phyloP scores from a whole-genome alignment of 768 basidiomycete species.

The Collybia sp. region DNA sequence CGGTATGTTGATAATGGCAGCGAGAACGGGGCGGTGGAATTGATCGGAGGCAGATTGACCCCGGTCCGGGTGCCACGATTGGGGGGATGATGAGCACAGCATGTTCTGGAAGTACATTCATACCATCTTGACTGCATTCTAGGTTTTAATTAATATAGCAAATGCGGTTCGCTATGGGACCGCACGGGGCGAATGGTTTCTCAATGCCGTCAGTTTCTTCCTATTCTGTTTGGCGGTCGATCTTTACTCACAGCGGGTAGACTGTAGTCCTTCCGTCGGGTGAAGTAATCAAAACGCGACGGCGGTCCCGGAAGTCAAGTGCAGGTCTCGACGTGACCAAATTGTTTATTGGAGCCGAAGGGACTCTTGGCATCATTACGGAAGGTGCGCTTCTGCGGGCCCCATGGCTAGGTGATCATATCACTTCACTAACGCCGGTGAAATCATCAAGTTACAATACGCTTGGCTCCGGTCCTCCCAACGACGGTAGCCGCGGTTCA shows the following conservation, averaged over 20 bases:
- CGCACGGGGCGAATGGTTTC: slow-evolving; percentile 58
- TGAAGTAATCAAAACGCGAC: slow-evolving; percentile 66
- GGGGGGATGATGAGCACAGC: too few species aligned
- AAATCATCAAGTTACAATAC: slow-evolving; percentile 62
- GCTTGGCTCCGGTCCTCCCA: slow-evolving; percentile 76
- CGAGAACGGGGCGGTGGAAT: too few species aligned
- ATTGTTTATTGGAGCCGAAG: too few species aligned
- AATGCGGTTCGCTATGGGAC: slow-evolving; percentile 27
- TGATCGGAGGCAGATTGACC: too few species aligned
- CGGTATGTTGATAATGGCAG: too few species aligned
- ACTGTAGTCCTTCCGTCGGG: slow-evolving; percentile 43
- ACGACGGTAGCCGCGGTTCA: slow-evolving; percentile 81
- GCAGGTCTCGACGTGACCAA: slow-evolving; percentile 35
- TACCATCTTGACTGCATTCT: slow-evolving; percentile 35
- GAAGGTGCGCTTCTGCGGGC: too few species aligned
- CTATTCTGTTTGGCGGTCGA: too few species aligned
- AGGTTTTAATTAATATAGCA: slow-evolving; percentile 57
- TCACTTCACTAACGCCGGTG: slow-evolving; percentile 74
- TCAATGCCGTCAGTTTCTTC: too few species aligned
- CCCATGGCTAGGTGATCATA: too few species aligned
- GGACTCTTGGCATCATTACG: too few species aligned
- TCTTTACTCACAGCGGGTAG: slow-evolving; percentile 14
- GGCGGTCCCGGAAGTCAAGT: slow-evolving; percentile 18
- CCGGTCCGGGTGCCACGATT: too few species aligned
- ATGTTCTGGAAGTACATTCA: too few species aligned